These are phyloP conservation scores for Noccaea bulbosa DNA, from an alignment of 345 rosid genomes.

Conservation along the genomic window DNA sequence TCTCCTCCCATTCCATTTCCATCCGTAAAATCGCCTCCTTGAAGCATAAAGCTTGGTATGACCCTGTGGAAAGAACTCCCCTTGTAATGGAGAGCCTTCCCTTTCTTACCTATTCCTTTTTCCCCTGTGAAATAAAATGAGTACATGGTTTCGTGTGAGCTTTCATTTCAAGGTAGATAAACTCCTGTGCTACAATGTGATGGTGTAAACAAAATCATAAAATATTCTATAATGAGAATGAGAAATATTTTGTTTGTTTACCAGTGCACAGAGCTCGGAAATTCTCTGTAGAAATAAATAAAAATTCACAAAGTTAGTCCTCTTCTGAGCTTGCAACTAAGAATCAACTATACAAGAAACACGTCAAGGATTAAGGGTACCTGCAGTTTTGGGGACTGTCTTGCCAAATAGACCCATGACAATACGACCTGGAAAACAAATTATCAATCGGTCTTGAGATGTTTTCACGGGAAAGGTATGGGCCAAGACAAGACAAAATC, in stretches of 20 bases:
- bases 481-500: not conserved
- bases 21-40: conserved; percentile 89
- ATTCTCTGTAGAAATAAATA: conserved; percentile 63
- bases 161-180: conserved; percentile 6
- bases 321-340: conserved; percentile 2
- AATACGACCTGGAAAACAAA: conserved; percentile 64
- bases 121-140: conserved; percentile 56
- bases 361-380: conserved; percentile 45
- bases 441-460: not conserved
- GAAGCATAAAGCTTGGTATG: conserved; percentile 92
- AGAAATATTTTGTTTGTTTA: conserved; percentile 27
- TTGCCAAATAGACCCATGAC: conserved; percentile 92
- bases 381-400: conserved; percentile 92
- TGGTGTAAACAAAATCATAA: not conserved
- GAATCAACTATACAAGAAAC: not conserved
- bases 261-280: conserved; percentile 98
- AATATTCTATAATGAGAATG: not conserved
- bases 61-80: conserved; percentile 87
- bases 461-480: conserved; percentile 12
- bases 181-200: not conserved
- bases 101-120: conserved; percentile 84
- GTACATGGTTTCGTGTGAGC: conserved; percentile 14
- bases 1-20: conserved; percentile 98
- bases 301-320: not conserved
- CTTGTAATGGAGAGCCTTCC: conserved; percentile 87